These are phyloP conservation scores for Beauveria sp. DNA, from an alignment of 2,329 filamentous ascomycete species.

Conservation along the genomic window DNA sequence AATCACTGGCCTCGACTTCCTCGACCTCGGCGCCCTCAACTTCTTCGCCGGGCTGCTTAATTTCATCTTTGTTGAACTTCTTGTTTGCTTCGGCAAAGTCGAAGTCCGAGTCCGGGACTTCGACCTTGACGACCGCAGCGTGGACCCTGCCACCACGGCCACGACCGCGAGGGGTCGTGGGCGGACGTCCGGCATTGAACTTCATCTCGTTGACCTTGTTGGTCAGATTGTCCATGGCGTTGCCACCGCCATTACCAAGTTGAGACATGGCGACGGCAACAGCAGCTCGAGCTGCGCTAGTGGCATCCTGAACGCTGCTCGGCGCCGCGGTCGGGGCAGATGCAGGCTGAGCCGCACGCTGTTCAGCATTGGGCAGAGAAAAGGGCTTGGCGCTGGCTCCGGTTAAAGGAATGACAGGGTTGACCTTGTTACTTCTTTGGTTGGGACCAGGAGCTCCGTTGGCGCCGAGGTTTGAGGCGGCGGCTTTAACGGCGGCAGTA, in stretches of 20 bases:
- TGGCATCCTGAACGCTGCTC: constrained; percentile 53
- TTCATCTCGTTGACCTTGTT: constrained; percentile 74
- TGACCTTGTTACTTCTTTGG: constrained; percentile 40
- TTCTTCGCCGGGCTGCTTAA: constrained; percentile 74
- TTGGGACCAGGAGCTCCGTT: constrained; percentile 18
- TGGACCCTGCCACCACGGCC: constrained; percentile 40
- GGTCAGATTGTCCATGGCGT: constrained; percentile 60
- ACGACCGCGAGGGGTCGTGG: constrained; percentile 42
- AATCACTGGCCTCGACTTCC: constrained; percentile 32
- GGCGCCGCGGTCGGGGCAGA: constrained; percentile 28
- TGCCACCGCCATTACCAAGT: constrained; percentile 40
- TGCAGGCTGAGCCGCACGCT: constrained; percentile 22
- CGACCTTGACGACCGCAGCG: constrained; percentile 55
- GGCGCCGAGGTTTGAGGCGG: constrained; percentile 36
- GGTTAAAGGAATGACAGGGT: constrained; percentile 58
- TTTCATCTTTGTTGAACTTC: constrained; percentile 40
- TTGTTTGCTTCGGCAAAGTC: constrained; percentile 64
- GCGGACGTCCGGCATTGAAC: constrained; percentile 47
- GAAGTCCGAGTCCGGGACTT: constrained; percentile 84
- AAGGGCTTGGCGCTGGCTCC: constrained; percentile 35
- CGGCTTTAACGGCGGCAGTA: constrained; percentile 29
- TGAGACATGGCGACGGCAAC: constrained; percentile 77
- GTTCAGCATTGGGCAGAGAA: constrained; percentile 23
- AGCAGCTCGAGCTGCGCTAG: constrained; percentile 65
- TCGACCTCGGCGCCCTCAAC: constrained; percentile 32